phyloP scores from a whole-genome alignment of 2,329 filamentous ascomycete species.

The Alternaria sp. region DNA sequence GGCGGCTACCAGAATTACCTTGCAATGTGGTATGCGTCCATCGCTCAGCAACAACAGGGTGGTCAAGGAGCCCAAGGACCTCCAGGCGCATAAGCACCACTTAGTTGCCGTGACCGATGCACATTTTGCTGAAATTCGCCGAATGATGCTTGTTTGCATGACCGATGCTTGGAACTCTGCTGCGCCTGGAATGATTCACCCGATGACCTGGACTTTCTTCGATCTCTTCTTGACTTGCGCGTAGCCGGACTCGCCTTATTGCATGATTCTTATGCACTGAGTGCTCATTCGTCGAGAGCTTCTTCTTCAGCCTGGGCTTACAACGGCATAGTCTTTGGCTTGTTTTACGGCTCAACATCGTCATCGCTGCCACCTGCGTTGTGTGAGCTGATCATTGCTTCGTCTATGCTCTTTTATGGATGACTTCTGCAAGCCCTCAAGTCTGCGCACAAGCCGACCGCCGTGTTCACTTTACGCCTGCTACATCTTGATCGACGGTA shows the following conservation, averaged over 20 bases:
- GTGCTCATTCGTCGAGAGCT: conserved; percentile 16
- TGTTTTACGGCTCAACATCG: conserved; percentile 6
- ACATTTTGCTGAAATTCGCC: conserved; percentile 48
- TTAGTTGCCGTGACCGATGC: conserved; percentile 47
- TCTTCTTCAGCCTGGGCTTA: conserved; percentile 13
- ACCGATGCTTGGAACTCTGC: conserved; percentile 40
- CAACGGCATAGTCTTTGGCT: conserved; percentile 16
- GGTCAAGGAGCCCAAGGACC: conserved; percentile 43
- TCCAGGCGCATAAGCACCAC: conserved; percentile 47
- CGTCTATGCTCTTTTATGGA: conserved; percentile 22
- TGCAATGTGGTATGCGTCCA: conserved; percentile 80
- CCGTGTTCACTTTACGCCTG: conserved; percentile 5
- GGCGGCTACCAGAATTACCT: conserved; percentile 84
- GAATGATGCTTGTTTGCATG: conserved; percentile 53
- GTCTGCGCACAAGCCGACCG: conserved; percentile 2
- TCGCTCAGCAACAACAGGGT: conserved; percentile 61
- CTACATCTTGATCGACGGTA: conserved; percentile 6
- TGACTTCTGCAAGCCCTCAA: conserved; percentile 17
- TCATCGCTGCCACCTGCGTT: conserved; percentile 20
- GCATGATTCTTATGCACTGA: conserved; percentile 35
- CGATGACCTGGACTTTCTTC: conserved; percentile 29
- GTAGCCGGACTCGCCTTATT: conserved; percentile 27
- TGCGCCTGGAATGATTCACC: conserved; percentile 39
- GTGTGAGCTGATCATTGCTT: conserved; percentile 27
- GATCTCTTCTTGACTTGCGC: conserved; percentile 33